Evolutionary conservation across 495 filamentous ascomycete species (phyloP).

Genomic region (Aspergillus indologenus): DNA sequence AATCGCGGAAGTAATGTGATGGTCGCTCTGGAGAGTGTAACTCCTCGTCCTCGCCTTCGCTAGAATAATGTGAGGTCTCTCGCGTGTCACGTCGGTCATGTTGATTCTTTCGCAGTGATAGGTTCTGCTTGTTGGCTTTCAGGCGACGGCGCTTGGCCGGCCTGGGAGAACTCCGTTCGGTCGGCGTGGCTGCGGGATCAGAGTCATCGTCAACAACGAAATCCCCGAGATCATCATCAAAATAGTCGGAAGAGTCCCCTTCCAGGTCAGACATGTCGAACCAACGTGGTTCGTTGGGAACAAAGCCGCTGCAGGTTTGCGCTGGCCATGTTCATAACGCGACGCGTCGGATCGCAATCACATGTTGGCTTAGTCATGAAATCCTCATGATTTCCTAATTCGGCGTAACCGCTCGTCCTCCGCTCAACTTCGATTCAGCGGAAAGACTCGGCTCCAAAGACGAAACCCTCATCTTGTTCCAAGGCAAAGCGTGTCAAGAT

Average conservation of each 20-base stretch:
- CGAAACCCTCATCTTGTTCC: no score
- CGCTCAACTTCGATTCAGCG: background rate
- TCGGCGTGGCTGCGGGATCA: slow-evolving; percentile 6
- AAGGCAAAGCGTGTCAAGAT: no score
- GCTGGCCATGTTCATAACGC: slow-evolving; percentile 9
- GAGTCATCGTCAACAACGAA: slow-evolving; percentile 30
- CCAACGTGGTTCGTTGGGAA: background rate
- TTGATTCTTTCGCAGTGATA: slow-evolving; percentile 5
- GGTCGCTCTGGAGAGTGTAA: slow-evolving; percentile 17
- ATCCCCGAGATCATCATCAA: slow-evolving; percentile 23
- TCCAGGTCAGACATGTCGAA: slow-evolving; percentile 28
- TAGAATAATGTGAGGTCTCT: slow-evolving; percentile 25
- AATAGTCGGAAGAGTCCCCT: slow-evolving; percentile 16
- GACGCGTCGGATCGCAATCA: slow-evolving; percentile 11
- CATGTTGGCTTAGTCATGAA: background rate
- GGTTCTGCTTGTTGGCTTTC: slow-evolving; percentile 11
- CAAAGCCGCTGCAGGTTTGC: background rate
- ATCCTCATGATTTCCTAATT: background rate
- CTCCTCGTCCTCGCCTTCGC: slow-evolving; percentile 23
- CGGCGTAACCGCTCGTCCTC: background rate
- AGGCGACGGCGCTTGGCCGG: slow-evolving; percentile 40
- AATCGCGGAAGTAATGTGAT: slow-evolving; percentile 14
- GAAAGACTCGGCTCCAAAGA: no score
- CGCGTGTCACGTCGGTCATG: slow-evolving; percentile 16
- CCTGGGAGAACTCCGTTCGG: slow-evolving; percentile 20